Evolutionary conservation across 192 early-diverging fungal genomes (phyloP).

Genomic region (Rhizoclosmatium globosum): DNA sequence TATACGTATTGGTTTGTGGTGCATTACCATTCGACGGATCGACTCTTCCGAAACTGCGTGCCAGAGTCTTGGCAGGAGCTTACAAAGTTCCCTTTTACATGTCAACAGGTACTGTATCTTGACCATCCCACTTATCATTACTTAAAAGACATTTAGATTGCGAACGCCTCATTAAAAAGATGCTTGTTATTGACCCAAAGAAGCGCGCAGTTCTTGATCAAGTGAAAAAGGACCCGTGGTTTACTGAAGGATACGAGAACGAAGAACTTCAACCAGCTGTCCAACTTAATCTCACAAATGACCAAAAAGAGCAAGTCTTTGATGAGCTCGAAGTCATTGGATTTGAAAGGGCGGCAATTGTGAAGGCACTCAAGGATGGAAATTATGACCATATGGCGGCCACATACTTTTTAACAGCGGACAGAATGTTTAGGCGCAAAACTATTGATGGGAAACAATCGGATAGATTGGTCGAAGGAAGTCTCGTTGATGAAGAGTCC

Average conservation of each 20-base stretch:
- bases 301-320: constrained; percentile 57
- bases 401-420: constrained; percentile 65
- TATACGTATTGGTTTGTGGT: constrained; percentile 86
- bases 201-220: constrained; percentile 63
- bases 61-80: constrained; percentile 60
- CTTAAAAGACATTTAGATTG: constrained; percentile 52
- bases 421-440: constrained; percentile 53
- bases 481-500: constrained; percentile 24
- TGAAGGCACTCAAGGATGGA: constrained; percentile 58
- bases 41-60: constrained; percentile 59
- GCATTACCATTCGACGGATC: constrained; percentile 73
- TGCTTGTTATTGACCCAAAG: constrained; percentile 63
- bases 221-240: constrained; percentile 65
- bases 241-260: constrained; percentile 60
- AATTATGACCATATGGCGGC: constrained; percentile 64
- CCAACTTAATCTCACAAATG: constrained; percentile 45
- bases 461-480: constrained; percentile 39
- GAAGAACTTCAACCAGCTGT: constrained; percentile 40
- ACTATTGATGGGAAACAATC: constrained; percentile 27
- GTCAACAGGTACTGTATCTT: constrained; percentile 56
- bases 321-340: constrained; percentile 66
- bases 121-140: constrained; percentile 14
- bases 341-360: constrained; percentile 51
- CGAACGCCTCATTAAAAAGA: constrained; percentile 62
- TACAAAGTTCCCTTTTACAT: constrained; percentile 71